These are phyloP conservation scores for Apiotrichum montevideense DNA, from an alignment of 1,284 basidiomycete species.

Conservation along the genomic window DNA sequence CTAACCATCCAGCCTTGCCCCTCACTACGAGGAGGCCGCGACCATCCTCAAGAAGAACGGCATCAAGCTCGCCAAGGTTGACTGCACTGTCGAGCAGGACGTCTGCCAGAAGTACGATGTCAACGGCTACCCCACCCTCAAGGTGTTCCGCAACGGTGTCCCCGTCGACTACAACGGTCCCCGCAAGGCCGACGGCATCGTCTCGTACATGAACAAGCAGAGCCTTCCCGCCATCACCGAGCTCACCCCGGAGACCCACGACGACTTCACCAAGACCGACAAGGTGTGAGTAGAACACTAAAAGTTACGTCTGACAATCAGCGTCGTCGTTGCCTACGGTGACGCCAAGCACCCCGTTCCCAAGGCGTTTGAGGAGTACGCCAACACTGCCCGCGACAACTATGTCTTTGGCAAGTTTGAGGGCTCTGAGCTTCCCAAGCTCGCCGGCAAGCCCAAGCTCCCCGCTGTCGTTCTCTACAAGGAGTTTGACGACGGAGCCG, in stretches of 20 bases:
- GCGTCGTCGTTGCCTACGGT: conserved; percentile 79
- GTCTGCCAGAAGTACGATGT: conserved; percentile 79
- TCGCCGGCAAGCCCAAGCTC: conserved; percentile 61
- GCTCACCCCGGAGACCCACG: conserved; percentile 67
- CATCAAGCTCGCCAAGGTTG: conserved; percentile 92
- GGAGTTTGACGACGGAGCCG: conserved; percentile 79
- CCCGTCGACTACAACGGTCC: conserved; percentile 76
- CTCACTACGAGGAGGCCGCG: conserved; percentile 94
- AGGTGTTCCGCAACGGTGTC: conserved; percentile 85
- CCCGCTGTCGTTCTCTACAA: conserved; percentile 92
- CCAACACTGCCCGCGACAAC: conserved; percentile 82
- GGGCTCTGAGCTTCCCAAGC: conserved; percentile 62
- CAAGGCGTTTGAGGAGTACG: conserved; percentile 67
- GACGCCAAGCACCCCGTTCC: conserved; percentile 61
- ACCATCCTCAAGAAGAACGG: conserved; percentile 79
- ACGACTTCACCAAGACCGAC: conserved; percentile 84
- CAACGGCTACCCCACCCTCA: conserved; percentile 60
- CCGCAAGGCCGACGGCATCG: conserved; percentile 90
- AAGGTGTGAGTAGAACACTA: conserved; percentile 54
- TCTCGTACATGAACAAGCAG: conserved; percentile 98
- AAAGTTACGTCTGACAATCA: conserved; percentile 13
- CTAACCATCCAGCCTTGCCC: conserved; percentile 55
- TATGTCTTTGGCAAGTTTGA: conserved; percentile 85
- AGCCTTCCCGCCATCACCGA: conserved; percentile 90
- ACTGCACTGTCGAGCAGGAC: conserved; percentile 84